These are phyloP conservation scores for Fraxinus sp. DNA, from an alignment of 305 asterid species.

Conservation along the genomic window DNA sequence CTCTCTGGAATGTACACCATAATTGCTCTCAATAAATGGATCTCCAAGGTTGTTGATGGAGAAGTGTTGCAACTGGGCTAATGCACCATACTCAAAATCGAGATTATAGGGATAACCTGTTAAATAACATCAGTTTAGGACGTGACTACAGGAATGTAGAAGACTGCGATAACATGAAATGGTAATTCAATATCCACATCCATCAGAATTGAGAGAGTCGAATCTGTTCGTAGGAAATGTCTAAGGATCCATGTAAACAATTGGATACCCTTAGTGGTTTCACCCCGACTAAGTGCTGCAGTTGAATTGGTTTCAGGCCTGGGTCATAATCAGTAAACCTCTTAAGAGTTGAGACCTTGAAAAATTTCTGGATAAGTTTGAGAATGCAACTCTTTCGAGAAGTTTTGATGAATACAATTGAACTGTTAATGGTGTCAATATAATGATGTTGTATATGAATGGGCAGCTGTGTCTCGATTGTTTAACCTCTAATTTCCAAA, in stretches of 20 bases:
- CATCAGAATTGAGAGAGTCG: not conserved
- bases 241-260: not conserved
- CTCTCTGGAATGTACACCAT: slow-evolving; percentile 26
- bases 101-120: slow-evolving; percentile 25
- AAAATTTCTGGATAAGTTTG: not conserved
- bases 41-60: slow-evolving; percentile 28
- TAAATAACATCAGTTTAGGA: not conserved
- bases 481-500: not conserved
- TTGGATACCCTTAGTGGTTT: not conserved
- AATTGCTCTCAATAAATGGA: slow-evolving; percentile 27
- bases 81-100: slow-evolving; percentile 23
- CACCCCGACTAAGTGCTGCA: not conserved
- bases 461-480: not conserved
- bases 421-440: not conserved
- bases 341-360: not conserved
- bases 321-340: not conserved
- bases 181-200: not conserved
- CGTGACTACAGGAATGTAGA: not conserved
- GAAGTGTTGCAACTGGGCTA: slow-evolving; percentile 23
- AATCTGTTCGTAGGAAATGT: not conserved
- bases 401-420: not conserved
- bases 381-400: not conserved
- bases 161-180: not conserved
- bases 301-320: not conserved
- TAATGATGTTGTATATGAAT: not conserved